Percentiles rank a stretch among this genome's conserved stretches.
These are phyloP conservation scores for Knoxdaviesia proteae DNA, from an alignment of 2,329 filamentous ascomycete genomes.

Conservation along the genomic window DNA sequence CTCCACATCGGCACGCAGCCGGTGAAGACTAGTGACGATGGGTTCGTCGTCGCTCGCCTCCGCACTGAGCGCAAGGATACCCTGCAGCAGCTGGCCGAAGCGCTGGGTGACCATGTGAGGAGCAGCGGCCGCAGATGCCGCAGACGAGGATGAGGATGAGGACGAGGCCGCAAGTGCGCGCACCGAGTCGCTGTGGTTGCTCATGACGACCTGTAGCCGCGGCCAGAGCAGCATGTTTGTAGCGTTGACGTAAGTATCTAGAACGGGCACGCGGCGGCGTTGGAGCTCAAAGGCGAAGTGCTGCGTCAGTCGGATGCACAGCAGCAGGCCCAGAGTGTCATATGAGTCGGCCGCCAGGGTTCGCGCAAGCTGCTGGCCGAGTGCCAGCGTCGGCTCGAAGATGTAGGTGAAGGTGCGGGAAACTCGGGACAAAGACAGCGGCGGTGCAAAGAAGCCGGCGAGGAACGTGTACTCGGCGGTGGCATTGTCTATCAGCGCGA, in stretches of 20 bases:
- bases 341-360: constrained; percentile 54
- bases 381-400: constrained; percentile 73
- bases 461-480: constrained; percentile 91
- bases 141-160: constrained; percentile 13
- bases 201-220: constrained; percentile 83
- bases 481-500: constrained; percentile 82
- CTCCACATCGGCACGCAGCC: constrained; percentile 66
- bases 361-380: constrained; percentile 60
- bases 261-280: constrained; percentile 68
- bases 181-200: constrained; percentile 75
- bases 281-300: constrained; percentile 89
- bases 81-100: constrained; percentile 84
- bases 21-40: constrained; percentile 57
- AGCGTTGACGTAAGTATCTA: constrained; percentile 81
- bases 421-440: constrained; percentile 54
- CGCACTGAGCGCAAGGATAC: constrained; percentile 62
- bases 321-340: constrained; percentile 67
- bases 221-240: constrained; percentile 96
- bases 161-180: constrained; percentile 34
- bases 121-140: constrained; percentile 29
- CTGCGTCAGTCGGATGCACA: constrained; percentile 88
- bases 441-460: constrained; percentile 68
- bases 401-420: constrained; percentile 71
- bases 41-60: constrained; percentile 91
- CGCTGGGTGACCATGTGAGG: constrained; percentile 84